Evolutionary conservation across 805 yeast genomes (phyloP).

Genomic region (Candida gorgasii): DNA sequence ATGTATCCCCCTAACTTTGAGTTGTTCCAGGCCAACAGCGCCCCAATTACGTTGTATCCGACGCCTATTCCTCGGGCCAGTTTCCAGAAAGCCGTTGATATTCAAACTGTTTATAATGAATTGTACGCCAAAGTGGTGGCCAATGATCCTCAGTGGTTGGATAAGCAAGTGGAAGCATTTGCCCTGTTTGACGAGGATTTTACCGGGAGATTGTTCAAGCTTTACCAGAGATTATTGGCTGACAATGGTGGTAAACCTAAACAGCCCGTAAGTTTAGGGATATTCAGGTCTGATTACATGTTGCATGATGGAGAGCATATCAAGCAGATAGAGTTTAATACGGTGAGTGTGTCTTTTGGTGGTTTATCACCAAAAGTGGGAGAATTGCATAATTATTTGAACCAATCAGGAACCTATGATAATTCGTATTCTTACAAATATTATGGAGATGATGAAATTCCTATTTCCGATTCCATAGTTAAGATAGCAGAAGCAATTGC

Average conservation of each 20-base stretch:
- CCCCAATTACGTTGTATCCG: constrained; percentile 90
- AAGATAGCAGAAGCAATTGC: constrained; percentile 70
- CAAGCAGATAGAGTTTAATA: constrained; percentile 95
- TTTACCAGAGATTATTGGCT: constrained; percentile 51
- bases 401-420: constrained; percentile 57
- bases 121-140: constrained; percentile 70
- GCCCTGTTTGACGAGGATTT: constrained; percentile 68
- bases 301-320: constrained; percentile 45
- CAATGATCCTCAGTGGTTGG: constrained; percentile 60
- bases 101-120: constrained; percentile 70
- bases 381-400: constrained; percentile 67
- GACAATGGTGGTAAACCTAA: constrained; percentile 44
- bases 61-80: constrained; percentile 77
- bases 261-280: constrained; percentile 74
- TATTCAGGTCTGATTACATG: constrained; percentile 91
- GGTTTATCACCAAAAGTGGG: constrained; percentile 84
- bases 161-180: constrained; percentile 52
- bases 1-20: constrained; percentile 69
- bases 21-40: constrained; percentile 50
- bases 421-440: constrained; percentile 38
- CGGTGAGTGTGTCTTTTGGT: constrained; percentile 94
- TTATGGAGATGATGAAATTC: constrained; percentile 52
- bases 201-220: constrained; percentile 74
- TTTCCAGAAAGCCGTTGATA: constrained; percentile 63
- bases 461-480: constrained; percentile 64